Base-by-base conservation (phyloP, 768 basidiomycete genomes). In the Tricholoma bakamatsutake region DNA sequence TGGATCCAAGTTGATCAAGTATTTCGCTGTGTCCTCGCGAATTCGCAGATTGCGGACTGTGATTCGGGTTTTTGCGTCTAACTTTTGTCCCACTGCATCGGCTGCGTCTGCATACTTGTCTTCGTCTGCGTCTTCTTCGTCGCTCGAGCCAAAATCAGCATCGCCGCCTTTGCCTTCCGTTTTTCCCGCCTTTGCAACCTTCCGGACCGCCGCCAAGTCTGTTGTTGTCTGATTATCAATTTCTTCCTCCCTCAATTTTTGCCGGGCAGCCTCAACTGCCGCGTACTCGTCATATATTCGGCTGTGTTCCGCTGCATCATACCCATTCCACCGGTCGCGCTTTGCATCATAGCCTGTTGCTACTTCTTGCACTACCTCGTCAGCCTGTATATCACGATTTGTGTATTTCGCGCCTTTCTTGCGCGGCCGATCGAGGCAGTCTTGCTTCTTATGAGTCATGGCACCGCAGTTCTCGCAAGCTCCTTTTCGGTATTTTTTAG, bases 391-490 rank as follows among this genome's bases (percentile, higher is more conserved):
- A 65, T 96, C 76, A 70, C 83, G 88, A 72, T 87, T 88, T 48
- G 94, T 92, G 69, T 77, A 98, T 71, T 87, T 97, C 49, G 97
- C 97, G 42, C 96, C 96, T 68, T 91, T 91, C 78, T 92, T 94
- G 56, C 97, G 84, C 37, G 97, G 97, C 56, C 97, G 86, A 70
- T 99, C 97, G 47, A 98, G 79, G 70, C 97, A 99, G 67, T 99
- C 97, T 65, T 82, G 76, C 57, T 77, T 81, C 69, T 89, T 88
- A 76, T 99, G 97, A 0, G 93, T 92, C 80, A 98, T 87, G 15
- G 97, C 90, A 56, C 97, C 97, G 61, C 97, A 99, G 66, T 99
- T 99, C 76, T 98, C 95, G 76, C 97, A 99, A 28, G 97, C 97
- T 33, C 97, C 97, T 67, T 96, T 95, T 60, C 97, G 83, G 68